These are phyloP conservation scores for Lactarius akahatsu DNA, from an alignment of 768 basidiomycete species.

Conservation along the genomic window DNA sequence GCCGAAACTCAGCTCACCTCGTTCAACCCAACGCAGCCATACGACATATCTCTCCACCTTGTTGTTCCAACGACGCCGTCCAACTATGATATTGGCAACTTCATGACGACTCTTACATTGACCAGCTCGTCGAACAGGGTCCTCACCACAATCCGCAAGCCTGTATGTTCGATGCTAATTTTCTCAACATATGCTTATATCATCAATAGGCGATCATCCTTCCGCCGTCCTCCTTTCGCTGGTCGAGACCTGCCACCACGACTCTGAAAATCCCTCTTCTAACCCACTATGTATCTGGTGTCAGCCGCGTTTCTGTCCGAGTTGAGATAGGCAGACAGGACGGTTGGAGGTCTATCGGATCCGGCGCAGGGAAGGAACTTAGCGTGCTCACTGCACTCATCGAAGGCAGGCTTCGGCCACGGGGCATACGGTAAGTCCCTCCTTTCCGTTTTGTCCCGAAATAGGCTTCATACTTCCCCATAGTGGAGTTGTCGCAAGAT, in stretches of 20 bases:
- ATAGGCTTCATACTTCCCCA: slow-evolving; percentile 15
- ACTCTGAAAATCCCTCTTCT: slow-evolving; percentile 58
- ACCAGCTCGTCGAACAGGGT: slow-evolving; percentile 62
- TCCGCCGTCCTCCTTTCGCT: slow-evolving; percentile 43
- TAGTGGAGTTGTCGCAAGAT: slow-evolving; percentile 69
- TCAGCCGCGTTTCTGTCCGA: slow-evolving; percentile 50
- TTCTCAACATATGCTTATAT: background rate
- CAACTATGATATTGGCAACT: slow-evolving; percentile 78
- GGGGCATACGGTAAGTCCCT: slow-evolving; percentile 61
- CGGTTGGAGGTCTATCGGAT: slow-evolving; percentile 66
- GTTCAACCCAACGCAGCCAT: slow-evolving; percentile 63
- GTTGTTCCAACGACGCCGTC: slow-evolving; percentile 61
- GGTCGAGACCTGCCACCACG: slow-evolving; percentile 42
- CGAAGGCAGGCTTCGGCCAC: slow-evolving; percentile 59
- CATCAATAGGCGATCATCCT: slow-evolving; percentile 56
- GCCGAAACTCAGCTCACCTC: slow-evolving; percentile 53
- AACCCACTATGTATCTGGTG: slow-evolving; percentile 49
- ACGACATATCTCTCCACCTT: slow-evolving; percentile 69
- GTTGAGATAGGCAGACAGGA: slow-evolving; percentile 76
- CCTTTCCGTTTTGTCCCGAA: background rate
- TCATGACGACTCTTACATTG: slow-evolving; percentile 71
- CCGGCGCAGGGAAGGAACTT: slow-evolving; percentile 70
- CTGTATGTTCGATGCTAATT: slow-evolving; percentile 48
- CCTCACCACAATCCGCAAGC: slow-evolving; percentile 55
- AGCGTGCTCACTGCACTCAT: slow-evolving; percentile 63